These are phyloP conservation scores for Fusarium temperatum DNA, from an alignment of 2,329 filamentous ascomycete genomes.

Conservation along the genomic window DNA sequence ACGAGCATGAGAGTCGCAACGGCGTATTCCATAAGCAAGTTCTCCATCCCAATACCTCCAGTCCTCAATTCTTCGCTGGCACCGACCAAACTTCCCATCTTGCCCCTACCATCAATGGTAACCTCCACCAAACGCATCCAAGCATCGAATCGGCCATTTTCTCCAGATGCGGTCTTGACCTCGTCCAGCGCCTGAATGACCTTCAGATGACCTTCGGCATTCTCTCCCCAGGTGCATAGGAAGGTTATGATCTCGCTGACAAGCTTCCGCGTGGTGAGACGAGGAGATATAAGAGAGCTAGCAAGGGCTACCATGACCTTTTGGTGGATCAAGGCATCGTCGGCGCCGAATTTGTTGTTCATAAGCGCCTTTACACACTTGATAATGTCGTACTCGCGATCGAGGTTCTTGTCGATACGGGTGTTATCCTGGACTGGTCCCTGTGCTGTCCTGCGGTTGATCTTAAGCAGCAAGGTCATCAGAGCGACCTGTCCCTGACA, in stretches of 20 bases:
- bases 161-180: slow-evolving; percentile 86
- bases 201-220: slow-evolving; percentile 86
- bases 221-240: slow-evolving; percentile 89
- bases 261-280: slow-evolving; percentile 90
- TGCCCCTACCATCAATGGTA: slow-evolving; percentile 94
- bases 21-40: slow-evolving; percentile 98
- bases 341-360: slow-evolving; percentile 99
- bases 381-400: slow-evolving; percentile 95
- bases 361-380: slow-evolving; percentile 97
- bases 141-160: slow-evolving; percentile 95
- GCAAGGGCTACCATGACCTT: slow-evolving; percentile 89
- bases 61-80: slow-evolving; percentile 96
- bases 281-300: slow-evolving; percentile 85
- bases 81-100: slow-evolving; percentile 97
- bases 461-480: slow-evolving; percentile 91
- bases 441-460: slow-evolving; percentile 85
- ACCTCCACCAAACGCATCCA: slow-evolving; percentile 99
- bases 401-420: slow-evolving; percentile 78
- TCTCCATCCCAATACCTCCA: slow-evolving; percentile 98
- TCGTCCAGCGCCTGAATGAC: slow-evolving; percentile 93
- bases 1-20: slow-evolving; percentile 93
- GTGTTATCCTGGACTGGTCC: slow-evolving; percentile 71
- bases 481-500: slow-evolving; percentile 96
- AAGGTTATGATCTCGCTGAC: slow-evolving; percentile 97
- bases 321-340: slow-evolving; percentile 90